Base-by-base conservation (phyloP, 306 rosid species). In the Cyclanthera cordifolia region DNA sequence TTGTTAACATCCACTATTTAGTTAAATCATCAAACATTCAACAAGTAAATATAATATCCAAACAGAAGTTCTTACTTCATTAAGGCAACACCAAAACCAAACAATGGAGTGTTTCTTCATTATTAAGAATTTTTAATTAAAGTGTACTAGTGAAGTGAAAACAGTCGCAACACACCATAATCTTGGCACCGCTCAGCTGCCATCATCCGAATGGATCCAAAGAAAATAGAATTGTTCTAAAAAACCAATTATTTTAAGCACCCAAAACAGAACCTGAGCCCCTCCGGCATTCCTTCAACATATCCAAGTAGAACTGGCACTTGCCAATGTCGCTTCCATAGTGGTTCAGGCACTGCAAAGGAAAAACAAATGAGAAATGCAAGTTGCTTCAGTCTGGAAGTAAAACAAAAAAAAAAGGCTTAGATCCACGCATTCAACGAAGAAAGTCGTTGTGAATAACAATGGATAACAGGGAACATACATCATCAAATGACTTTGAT, bases 231-330 rank as follows among this genome's bases (percentile, higher is more conserved):
- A 39, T 20, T 20, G 50, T 61, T 61, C 49, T 39, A 61, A 61
- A 9, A 61, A 37, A 17, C 50, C 37, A 61, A 37, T 19, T 39
- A 2, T 39, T 39, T 79, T 70, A 91, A 27, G 83, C 86, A 59
- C 45, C 82, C 85, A 92, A 71, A 53, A 76, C 13, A 48, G 85
- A 71, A 20, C 93, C 82, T 43, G 89, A 78, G 80, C 86, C 85
- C 81, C 58, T 87, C 74, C 85, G 84, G 82, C 96, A 91, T 74
- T 89, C 90, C 1, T 90, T 78, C 53, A 91, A 79, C 95, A 89
- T 87, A 63, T 91, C 97, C 86, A 91, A 87, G 90, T 92, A 92
- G 73, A 89, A 92, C 79, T 89, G 97, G 76, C 97, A 92, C 86
- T 83, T 92, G 86, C 95, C 83, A 24, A 92, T 82, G 53, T 92